Conservation (phyloP, 1,284 basidiomycete species). For the Apiotrichum domesticum region DNA sequence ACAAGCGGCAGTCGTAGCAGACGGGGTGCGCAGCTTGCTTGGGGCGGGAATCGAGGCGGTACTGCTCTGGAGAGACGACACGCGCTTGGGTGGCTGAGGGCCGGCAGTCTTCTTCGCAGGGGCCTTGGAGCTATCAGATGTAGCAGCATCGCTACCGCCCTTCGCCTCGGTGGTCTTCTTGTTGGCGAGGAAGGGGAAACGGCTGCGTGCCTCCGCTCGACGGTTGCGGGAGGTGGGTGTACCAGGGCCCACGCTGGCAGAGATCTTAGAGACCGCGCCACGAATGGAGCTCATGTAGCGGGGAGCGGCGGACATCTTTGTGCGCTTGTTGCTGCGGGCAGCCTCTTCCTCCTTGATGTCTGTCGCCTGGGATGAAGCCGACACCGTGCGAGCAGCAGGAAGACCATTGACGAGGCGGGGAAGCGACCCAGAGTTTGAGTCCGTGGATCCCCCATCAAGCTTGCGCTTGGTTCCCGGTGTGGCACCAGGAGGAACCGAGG, state of each 20-base stretch:
- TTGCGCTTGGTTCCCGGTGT: constrained; percentile 1
- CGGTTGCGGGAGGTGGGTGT: background rate
- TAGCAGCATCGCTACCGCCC: background rate
- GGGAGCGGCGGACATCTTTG: constrained; percentile 1
- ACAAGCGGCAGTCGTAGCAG: background rate
- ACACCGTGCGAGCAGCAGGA: background rate
- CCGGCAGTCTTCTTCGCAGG: background rate
- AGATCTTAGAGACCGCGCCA: background rate
- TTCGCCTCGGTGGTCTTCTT: background rate
- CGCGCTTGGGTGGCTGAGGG: background rate
- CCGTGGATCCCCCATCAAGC: background rate
- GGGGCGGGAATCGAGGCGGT: background rate
- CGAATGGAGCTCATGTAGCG: background rate
- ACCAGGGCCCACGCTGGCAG: background rate
- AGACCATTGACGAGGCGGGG: constrained; percentile 2
- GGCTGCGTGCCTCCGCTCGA: background rate
- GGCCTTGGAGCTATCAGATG: constrained; percentile 1
- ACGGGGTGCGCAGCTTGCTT: background rate
- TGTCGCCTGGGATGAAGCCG: background rate
- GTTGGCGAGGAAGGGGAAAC: constrained; percentile 9
- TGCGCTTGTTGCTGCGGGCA: constrained; percentile 7
- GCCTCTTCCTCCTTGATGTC: background rate
- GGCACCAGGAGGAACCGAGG: too few relatives aligned
- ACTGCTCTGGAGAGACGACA: background rate
- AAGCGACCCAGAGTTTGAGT: background rate